Base-by-base conservation (phyloP, 306 rosid species). In the Betula pendula region DNA sequence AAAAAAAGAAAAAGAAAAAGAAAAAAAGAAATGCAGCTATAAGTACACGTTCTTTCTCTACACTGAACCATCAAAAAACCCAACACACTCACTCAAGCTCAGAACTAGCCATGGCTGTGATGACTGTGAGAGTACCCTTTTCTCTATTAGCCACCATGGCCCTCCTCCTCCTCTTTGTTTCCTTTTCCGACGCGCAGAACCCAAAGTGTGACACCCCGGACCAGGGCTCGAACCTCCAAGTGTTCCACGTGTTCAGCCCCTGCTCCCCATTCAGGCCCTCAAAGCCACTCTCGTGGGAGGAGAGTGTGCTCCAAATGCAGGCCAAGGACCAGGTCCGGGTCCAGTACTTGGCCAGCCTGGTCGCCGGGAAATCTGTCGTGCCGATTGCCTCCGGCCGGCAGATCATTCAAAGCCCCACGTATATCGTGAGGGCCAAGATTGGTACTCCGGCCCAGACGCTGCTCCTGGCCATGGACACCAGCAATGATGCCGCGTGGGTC, bases 301-400 rank as follows among this genome's bases (percentile, higher is more conserved):
- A 95, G 81, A 86, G 82, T 66, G 87, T 95, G 29, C 87, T 90
- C 17, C 79, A 88, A 43, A 83, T 83, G 47, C 85, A 58, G 75
- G 84, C 89, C 55, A 77, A 84, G 56, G 99, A 95, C 92, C 87
- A 84, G 20, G 75, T 81, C 8, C 81, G 99, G 79, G 24, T 95
- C 49, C 90, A 74, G 49, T 88, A 77, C 79, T 75, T 92, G 38
- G 67, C 96, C 2, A 86, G 84, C 87, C 67, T 92, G 0, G 90
- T 88, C 9, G 86, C 88, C 1, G 24, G 75, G 35, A 88, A 75
- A n/a, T 89, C 99, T 4, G 67, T 84, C 13, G 88, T 84, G 24
- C 99, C 99, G 20, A 80, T 95, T 12, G 97, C 97, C 13, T 95
- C 97, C 0, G 99, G 87, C 7, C 63, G 99, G 56, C 99, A 92